phyloP scores from a whole-genome alignment of 345 rosid genomes.

The Ailanthus altissimus region DNA sequence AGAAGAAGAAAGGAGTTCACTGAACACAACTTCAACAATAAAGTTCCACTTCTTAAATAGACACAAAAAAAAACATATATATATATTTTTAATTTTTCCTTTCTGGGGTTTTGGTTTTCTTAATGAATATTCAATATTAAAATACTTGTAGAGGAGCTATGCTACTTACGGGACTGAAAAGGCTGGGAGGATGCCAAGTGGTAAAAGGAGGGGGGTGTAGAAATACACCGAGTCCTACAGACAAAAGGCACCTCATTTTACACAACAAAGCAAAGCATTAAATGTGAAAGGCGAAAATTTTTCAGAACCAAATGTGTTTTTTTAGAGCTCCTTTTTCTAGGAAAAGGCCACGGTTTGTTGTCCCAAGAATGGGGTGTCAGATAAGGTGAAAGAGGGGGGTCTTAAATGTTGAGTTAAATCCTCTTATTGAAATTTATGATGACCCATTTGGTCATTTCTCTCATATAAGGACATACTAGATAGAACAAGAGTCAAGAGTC shows the following conservation, averaged over 20 bases:
- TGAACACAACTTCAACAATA: neutral
- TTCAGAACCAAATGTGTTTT: neutral
- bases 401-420: constrained; percentile 2
- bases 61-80: neutral
- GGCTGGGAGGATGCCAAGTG: constrained; percentile 35
- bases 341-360: constrained; percentile 31
- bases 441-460: neutral
- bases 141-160: neutral
- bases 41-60: constrained; percentile 31
- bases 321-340: neutral
- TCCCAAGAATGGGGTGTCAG: constrained; percentile 39
- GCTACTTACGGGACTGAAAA: neutral
- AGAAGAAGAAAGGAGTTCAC: neutral
- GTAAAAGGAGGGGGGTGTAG: constrained; percentile 7
- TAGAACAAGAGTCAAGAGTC: neutral
- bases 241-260: constrained; percentile 17
- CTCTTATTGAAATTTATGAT: constrained; percentile 2
- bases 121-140: neutral
- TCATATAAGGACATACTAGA: too few species aligned
- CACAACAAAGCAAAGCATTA: neutral
- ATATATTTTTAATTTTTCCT: neutral
- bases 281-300: constrained; percentile 10
- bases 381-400: constrained; percentile 21
- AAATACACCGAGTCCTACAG: neutral
- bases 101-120: neutral